Evolutionary conservation across 78 protist species (phyloP).

Genomic region (Dictyostelium firmibasis): DNA sequence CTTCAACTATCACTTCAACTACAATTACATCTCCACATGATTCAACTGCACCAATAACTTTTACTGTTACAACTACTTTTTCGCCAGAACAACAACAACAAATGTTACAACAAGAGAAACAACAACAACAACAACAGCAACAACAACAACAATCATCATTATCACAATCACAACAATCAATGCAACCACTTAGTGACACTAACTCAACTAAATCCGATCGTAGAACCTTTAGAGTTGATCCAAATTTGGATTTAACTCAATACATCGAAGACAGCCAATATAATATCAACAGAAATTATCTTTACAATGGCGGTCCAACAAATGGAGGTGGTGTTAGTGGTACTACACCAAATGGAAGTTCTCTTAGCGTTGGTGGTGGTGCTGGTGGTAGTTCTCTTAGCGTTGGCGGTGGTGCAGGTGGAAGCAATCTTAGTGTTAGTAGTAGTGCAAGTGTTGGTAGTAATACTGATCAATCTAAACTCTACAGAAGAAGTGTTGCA

Average conservation of each 20-base stretch:
- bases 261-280: constrained; percentile 13
- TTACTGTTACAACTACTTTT: constrained; percentile 70
- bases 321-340: background rate
- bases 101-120: background rate
- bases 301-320: background rate
- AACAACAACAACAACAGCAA: constrained; percentile 23
- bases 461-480: background rate
- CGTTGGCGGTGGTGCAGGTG: background rate
- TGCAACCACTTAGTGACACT: background rate
- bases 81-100: constrained; percentile 16
- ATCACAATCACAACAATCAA: constrained; percentile 23
- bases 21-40: constrained; percentile 73
- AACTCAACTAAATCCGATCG: background rate
- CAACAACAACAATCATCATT: constrained; percentile 7
- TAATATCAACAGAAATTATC: constrained; percentile 8
- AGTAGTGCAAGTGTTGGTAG: background rate
- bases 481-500: constrained; percentile 43
- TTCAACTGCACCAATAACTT: constrained; percentile 52
- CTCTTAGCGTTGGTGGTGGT: background rate
- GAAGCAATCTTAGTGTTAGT: background rate
- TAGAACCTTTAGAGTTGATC: constrained; percentile 18
- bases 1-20: constrained; percentile 61
- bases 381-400: background rate
- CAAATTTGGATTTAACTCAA: constrained; percentile 19
- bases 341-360: background rate